Evolutionary conservation across 352 stramenopile genomes (phyloP).

Genomic region (Globisporangium cederbergense): DNA sequence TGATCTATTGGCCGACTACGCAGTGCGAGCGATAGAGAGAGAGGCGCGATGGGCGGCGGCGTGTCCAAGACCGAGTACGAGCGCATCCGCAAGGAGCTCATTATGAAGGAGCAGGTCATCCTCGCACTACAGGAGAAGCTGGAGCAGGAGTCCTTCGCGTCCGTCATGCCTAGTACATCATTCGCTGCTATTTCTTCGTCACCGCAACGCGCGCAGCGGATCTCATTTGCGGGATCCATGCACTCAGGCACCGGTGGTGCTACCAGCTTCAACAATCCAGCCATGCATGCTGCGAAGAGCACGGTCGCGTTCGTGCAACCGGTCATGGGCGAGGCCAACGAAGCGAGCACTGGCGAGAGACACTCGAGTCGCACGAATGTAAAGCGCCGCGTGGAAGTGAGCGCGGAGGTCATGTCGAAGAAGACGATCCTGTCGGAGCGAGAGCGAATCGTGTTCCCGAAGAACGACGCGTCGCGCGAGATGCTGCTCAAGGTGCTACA

Average conservation of each 20-base stretch:
- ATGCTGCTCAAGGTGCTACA: slow-evolving; percentile 62
- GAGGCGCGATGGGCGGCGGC: slow-evolving; percentile 48
- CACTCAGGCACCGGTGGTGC: slow-evolving; percentile 14
- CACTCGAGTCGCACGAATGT: slow-evolving; percentile 15
- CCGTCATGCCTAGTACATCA: not conserved
- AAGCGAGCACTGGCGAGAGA: not conserved
- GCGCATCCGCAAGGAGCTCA: slow-evolving; percentile 61
- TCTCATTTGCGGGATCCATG: slow-evolving; percentile 16
- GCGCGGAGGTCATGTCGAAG: slow-evolving; percentile 73
- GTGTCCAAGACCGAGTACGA: slow-evolving; percentile 77
- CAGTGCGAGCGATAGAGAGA: not conserved
- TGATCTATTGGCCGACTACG: not conserved
- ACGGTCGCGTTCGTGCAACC: not conserved
- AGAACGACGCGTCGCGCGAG: slow-evolving; percentile 50
- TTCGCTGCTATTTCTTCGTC: not conserved
- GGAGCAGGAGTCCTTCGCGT: not conserved
- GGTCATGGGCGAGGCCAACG: not conserved
- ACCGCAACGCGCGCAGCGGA: slow-evolving; percentile 18
- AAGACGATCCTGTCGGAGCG: slow-evolving; percentile 54
- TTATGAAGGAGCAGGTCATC: slow-evolving; percentile 74
- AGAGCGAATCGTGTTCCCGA: slow-evolving; percentile 58
- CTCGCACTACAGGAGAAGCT: slow-evolving; percentile 54
- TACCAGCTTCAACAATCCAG: not conserved
- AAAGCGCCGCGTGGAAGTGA: slow-evolving; percentile 66
- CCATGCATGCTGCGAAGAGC: not conserved